Percentiles rank a stretch among this genome's conserved stretches.
These are phyloP conservation scores for Scutellaria baicalensis DNA, from an alignment of 257 asterid species.

Conservation along the genomic window DNA sequence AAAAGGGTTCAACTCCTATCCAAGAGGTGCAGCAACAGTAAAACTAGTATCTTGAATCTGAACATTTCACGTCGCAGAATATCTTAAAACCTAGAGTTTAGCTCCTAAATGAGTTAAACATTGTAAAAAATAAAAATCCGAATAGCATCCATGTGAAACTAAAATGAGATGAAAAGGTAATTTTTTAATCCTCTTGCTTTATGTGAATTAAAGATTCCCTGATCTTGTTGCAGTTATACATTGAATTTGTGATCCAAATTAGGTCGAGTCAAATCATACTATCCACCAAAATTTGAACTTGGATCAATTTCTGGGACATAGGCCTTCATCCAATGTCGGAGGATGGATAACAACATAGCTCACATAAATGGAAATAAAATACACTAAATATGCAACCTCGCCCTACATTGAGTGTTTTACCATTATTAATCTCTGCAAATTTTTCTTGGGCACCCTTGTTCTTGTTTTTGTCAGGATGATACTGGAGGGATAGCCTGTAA, in stretches of 20 bases:
- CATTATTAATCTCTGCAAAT: slow-evolving; percentile 91
- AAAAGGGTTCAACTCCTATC: neutral
- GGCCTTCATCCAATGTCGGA: neutral
- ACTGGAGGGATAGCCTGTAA: slow-evolving; percentile 78
- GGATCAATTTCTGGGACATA: neutral
- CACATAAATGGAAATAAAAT: neutral
- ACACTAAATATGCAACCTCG: neutral
- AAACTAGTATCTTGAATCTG: neutral
- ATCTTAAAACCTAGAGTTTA: neutral
- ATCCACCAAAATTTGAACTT: neutral
- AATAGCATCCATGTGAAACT: neutral
- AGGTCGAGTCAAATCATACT: neutral
- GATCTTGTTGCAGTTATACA: neutral
- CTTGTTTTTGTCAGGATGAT: slow-evolving; percentile 98
- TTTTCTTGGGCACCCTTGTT: slow-evolving; percentile 85
- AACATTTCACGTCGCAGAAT: too few species aligned
- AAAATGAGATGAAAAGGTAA: neutral
- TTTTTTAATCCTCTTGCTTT: neutral
- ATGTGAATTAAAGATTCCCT: neutral
- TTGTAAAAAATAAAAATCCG: too few species aligned
- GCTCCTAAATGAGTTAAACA: neutral
- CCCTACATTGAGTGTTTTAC: slow-evolving; percentile 21
- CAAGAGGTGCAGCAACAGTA: neutral
- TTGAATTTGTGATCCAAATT: neutral
- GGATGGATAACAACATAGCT: neutral